A percentile compares a stretch with the other conserved stretches of the same genome.
phyloP scores from a whole-genome alignment of 225 moss, liverwort and hornwort genomes.

The Antitrichia curtipendula region DNA sequence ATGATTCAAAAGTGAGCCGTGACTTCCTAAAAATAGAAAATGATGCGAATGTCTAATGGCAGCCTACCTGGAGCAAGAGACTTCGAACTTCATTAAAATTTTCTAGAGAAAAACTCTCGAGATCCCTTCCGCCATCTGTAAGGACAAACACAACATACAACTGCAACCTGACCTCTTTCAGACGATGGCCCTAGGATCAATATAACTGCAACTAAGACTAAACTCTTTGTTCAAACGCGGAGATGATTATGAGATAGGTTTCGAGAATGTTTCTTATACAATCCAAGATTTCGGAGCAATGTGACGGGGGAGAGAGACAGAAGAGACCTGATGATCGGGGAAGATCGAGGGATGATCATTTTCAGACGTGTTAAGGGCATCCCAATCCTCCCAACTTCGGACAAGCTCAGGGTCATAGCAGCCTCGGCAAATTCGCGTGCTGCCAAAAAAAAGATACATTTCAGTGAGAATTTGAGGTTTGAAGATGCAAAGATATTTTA shows the following conservation, averaged over 20 bases:
- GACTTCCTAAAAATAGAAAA: neutral
- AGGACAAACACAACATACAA: slow-evolving; percentile 86
- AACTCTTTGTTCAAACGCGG: neutral
- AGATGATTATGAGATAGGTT: neutral
- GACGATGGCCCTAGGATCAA: neutral
- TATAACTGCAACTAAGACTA: neutral
- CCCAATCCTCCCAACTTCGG: slow-evolving; percentile 89
- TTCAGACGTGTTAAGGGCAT: slow-evolving; percentile 60
- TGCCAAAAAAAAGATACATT: slow-evolving; percentile 8
- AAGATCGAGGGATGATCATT: slow-evolving; percentile 93
- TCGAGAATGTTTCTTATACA: neutral
- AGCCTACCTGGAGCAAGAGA: slow-evolving; percentile 73
- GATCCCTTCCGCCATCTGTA: slow-evolving; percentile 88
- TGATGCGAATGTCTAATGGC: neutral
- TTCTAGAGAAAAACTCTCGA: slow-evolving; percentile 66
- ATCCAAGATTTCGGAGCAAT: neutral
- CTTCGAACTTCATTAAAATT: slow-evolving; percentile 71
- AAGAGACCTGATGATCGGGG: slow-evolving; percentile 69
- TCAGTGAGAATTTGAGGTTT: neutral
- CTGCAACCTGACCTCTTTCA: slow-evolving; percentile 30
- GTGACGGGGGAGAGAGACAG: neutral
- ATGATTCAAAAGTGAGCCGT: neutral
- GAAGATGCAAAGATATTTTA: neutral
- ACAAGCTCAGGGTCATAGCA: slow-evolving; percentile 65
- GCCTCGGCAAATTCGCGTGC: slow-evolving; percentile 77